Evolutionary conservation across 345 rosid species (phyloP).

Genomic region (Turritis glabra): DNA sequence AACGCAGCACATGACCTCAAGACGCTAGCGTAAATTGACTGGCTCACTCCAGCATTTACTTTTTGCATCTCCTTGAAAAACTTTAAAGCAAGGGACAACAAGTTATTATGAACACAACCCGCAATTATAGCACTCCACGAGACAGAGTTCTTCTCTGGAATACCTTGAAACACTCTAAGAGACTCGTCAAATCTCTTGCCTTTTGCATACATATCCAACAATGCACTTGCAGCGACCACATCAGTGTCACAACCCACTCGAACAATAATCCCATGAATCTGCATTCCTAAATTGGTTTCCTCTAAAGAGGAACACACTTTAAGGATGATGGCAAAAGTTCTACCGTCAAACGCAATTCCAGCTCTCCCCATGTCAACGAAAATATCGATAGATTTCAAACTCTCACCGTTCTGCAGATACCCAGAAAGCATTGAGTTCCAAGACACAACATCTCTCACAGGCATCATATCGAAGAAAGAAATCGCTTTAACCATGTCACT

Average conservation of each 20-base stretch:
- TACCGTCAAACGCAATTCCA: constrained; percentile 46
- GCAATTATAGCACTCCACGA: constrained; percentile 91
- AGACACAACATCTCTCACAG: constrained; percentile 69
- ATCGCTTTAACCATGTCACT: constrained; percentile 57
- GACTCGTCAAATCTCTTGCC: constrained; percentile 63
- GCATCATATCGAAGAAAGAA: constrained; percentile 55
- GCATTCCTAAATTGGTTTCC: constrained; percentile 52
- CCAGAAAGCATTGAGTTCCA: constrained; percentile 94
- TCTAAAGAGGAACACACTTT: constrained; percentile 62
- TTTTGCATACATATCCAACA: constrained; percentile 90
- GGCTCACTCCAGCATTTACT: constrained; percentile 57
- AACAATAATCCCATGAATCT: constrained; percentile 67
- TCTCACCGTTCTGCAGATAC: constrained; percentile 58
- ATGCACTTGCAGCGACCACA: constrained; percentile 76
- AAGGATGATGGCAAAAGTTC: constrained; percentile 64
- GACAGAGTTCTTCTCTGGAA: constrained; percentile 71
- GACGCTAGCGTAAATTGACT: constrained; percentile 86
- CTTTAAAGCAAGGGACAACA: constrained; percentile 50
- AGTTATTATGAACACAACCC: constrained; percentile 69
- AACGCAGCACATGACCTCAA: constrained; percentile 77
- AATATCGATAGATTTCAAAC: constrained; percentile 43
- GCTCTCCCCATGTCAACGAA: constrained; percentile 62
- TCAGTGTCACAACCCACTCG: constrained; percentile 57
- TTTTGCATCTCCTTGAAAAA: constrained; percentile 74
- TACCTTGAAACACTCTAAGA: constrained; percentile 51